A percentile compares a stretch with the other conserved stretches of the same genome.
Evolutionary conservation across 257 asterid genomes (phyloP).

Genomic region (Nicotiana obtusifolia): DNA sequence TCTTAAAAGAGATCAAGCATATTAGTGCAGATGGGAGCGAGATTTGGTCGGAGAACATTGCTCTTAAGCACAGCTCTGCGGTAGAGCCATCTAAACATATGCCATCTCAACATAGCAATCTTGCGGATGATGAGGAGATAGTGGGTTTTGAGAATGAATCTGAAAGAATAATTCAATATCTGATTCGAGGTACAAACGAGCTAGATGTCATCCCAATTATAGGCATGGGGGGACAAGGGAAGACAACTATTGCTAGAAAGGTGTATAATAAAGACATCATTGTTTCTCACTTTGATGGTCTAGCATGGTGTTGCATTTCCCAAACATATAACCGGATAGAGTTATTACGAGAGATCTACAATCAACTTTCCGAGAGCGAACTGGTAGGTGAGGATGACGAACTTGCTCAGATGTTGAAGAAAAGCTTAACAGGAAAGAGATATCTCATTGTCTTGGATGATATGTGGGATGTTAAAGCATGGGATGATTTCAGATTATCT

Average conservation of each 20-base stretch:
- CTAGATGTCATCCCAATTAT: neutral
- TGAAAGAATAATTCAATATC: too few relatives aligned
- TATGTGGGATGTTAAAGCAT: neutral
- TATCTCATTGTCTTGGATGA: too few relatives aligned
- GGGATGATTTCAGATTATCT: neutral
- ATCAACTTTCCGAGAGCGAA: neutral
- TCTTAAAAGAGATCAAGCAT: too few relatives aligned
- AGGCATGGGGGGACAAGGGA: conserved; percentile 2
- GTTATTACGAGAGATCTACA: neutral
- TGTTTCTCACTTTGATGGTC: too few relatives aligned
- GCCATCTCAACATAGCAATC: too few relatives aligned
- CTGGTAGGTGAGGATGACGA: neutral
- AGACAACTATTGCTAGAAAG: neutral
- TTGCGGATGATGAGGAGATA: neutral
- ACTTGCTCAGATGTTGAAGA: neutral
- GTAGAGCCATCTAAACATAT: neutral
- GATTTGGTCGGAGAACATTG: neutral
- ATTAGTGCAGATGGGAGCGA: neutral
- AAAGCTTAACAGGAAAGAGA: too few relatives aligned
- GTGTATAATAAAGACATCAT: neutral
- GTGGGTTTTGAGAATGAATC: neutral
- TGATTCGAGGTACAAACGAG: neutral
- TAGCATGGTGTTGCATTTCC: neutral
- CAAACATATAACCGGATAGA: neutral
- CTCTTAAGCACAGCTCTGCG: neutral